A percentile compares a stretch with the other conserved stretches of the same genome.
Conservation (phyloP, 768 basidiomycete genomes). For the Kwoniella bestiolae region DNA sequence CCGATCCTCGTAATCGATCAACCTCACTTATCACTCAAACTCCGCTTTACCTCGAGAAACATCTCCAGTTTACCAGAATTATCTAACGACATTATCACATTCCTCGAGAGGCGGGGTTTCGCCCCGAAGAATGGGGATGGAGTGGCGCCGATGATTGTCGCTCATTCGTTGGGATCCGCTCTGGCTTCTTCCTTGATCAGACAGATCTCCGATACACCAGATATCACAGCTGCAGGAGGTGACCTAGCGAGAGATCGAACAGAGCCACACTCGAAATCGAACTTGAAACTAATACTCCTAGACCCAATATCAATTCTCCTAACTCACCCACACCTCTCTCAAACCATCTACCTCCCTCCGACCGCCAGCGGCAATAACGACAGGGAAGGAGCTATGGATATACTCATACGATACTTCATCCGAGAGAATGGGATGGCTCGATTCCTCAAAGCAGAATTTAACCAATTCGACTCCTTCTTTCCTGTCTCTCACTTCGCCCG, state of each 20-base stretch:
- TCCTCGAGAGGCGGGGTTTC: not conserved
- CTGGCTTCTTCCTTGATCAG: constrained; percentile 13
- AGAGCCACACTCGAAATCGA: too few species aligned
- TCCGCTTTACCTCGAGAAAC: not conserved
- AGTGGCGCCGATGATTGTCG: constrained; percentile 16
- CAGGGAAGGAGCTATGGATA: constrained; percentile 3
- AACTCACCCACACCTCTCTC: constrained; percentile 11
- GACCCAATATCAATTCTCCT: constrained; percentile 24
- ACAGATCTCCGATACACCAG: not conserved
- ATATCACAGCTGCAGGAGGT: too few species aligned
- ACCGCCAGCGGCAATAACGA: not conserved
- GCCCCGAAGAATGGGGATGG: not conserved
- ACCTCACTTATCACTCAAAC: constrained; percentile 19
- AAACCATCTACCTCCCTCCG: constrained; percentile 1
- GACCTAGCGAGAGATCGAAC: too few species aligned
- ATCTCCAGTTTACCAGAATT: not conserved
- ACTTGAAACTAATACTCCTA: constrained; percentile 13
- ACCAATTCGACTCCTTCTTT: constrained; percentile 18
- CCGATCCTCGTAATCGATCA: constrained; percentile 25
- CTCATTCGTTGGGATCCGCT: constrained; percentile 25
- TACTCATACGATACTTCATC: constrained; percentile 18
- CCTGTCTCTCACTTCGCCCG: too few species aligned
- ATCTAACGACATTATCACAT: not conserved
- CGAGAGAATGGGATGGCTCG: constrained; percentile 5
- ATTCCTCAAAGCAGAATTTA: constrained; percentile 18